These are phyloP conservation scores for Pseudophaeomoniella oleicola DNA, from an alignment of 2,329 filamentous ascomycete species.

Conservation along the genomic window DNA sequence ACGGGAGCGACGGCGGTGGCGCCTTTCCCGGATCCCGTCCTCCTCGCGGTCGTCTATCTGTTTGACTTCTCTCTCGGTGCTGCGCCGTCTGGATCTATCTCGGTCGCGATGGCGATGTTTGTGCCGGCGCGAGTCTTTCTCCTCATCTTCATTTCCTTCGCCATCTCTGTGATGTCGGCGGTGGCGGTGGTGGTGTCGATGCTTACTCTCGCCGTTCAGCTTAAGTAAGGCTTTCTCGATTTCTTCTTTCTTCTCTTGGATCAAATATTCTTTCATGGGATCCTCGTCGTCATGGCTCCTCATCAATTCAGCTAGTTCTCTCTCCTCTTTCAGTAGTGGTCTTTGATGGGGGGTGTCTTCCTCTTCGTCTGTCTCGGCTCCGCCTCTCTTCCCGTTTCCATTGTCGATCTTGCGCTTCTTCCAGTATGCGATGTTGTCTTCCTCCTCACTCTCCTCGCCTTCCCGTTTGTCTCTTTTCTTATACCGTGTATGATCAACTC, in stretches of 20 bases:
- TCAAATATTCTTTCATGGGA: slow-evolving; percentile 85
- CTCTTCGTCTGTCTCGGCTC: slow-evolving; percentile 32
- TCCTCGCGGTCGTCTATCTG: slow-evolving; percentile 1
- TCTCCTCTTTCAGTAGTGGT: slow-evolving; percentile 65
- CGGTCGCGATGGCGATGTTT: slow-evolving; percentile 4
- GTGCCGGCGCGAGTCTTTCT: slow-evolving; percentile 13
- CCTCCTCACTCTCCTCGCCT: slow-evolving; percentile 35
- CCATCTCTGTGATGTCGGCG: slow-evolving; percentile 23
- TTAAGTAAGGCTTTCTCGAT: slow-evolving; percentile 54
- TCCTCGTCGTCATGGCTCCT: slow-evolving; percentile 66
- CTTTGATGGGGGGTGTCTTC: slow-evolving; percentile 32
- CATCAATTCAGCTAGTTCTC: slow-evolving; percentile 61
- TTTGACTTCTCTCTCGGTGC: background rate
- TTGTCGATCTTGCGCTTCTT: slow-evolving; percentile 21
- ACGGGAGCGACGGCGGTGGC: slow-evolving; percentile 3
- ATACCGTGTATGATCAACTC: slow-evolving; percentile 88
- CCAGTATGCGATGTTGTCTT: slow-evolving; percentile 16
- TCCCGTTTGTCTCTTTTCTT: slow-evolving; percentile 66
- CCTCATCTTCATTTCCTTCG: slow-evolving; percentile 13
- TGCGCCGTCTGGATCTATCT: background rate
- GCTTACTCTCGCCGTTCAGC: slow-evolving; percentile 33
- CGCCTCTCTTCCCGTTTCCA: slow-evolving; percentile 21
- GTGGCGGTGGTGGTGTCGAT: slow-evolving; percentile 31
- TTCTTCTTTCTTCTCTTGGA: slow-evolving; percentile 84
- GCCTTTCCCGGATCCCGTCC: slow-evolving; percentile 1